Base-by-base conservation (phyloP, 1,284 basidiomycete genomes). In the Cutaneotrichosporon dermatis region DNA sequence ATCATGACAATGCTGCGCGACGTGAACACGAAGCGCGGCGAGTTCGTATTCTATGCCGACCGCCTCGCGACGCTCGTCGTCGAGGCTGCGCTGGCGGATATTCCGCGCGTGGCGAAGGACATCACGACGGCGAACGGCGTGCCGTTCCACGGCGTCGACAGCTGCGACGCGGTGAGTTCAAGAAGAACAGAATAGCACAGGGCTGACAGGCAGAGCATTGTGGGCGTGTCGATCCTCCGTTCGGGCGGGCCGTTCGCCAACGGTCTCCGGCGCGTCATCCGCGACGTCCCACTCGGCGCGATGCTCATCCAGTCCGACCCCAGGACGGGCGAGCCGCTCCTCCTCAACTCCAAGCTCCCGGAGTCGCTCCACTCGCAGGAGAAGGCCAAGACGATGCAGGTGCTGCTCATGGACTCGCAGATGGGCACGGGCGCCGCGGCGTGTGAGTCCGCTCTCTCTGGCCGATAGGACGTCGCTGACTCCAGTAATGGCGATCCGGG, bases 401-500 rank as follows among this genome's bases (percentile, higher is more conserved):
- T 95, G 1, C 87, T 97, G 73, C 77, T 99, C n/a, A 82, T 97
- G 37, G 95, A 98, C 73, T 89, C 90, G 4, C 94, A 92, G 82
- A 92, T 98, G 75, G 92, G 92, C 4, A 98, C 94, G 0, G 95
- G 88, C 3, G 94, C 95, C 0, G 87, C 94, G 4, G 93, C 91
- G 0, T 88, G 75, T 78, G 39, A 66, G 75, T 73, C 10, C 12
- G 2, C 12, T 45, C 8, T 16, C 5, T 51, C 12, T 39, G 40
- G 40, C 25, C 39, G 40, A 15, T 15, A 8, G 50, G 5, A 6
- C 36, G 36, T 35, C 25, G 25, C 51, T 42, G 9, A 49, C 50
- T 33, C 71, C 75, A 58, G 74, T 82, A 76, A 98, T 98, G 95
- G 90, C 92, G 0, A 89, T 99, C 59, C 87, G 95, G n/a, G 85